These are phyloP conservation scores for Nannochloris sp. DNA, from an alignment of 139 green algal species.

Conservation along the genomic window DNA sequence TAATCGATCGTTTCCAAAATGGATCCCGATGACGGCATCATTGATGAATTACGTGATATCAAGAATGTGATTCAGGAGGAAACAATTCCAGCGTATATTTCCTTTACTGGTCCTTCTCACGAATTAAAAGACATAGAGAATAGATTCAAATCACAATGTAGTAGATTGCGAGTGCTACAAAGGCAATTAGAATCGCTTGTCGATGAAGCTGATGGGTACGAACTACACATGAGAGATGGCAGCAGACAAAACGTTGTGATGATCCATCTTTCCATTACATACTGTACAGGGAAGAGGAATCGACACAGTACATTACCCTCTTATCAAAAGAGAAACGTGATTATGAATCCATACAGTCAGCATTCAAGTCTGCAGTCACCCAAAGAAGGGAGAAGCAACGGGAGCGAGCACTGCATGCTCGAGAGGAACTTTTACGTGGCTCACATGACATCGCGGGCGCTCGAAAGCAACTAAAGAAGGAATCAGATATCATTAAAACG, in stretches of 20 bases:
- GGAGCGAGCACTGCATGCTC: neutral
- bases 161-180: conserved; percentile 19
- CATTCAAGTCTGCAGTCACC: conserved; percentile 14
- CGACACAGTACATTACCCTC: conserved; percentile 24
- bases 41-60: too few relatives aligned
- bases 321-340: conserved; percentile 15
- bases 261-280: neutral
- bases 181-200: conserved; percentile 54
- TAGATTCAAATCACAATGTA: neutral
- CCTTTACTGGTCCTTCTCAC: too few relatives aligned
- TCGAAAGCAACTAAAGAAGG: conserved; percentile 26
- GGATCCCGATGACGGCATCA: too few relatives aligned
- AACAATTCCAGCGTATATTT: too few relatives aligned
- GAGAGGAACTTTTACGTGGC: conserved; percentile 20
- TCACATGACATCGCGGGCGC: conserved; percentile 16
- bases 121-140: neutral
- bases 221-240: too few relatives aligned
- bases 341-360: conserved; percentile 19
- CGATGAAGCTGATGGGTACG: conserved; percentile 74
- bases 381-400: neutral
- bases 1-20: too few relatives aligned
- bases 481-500: conserved; percentile 34
- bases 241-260: too few relatives aligned
- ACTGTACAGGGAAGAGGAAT: conserved; percentile 46
- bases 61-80: too few relatives aligned